Conservation (phyloP, 208 protist genomes). For the Crithidia fasciculata region DNA sequence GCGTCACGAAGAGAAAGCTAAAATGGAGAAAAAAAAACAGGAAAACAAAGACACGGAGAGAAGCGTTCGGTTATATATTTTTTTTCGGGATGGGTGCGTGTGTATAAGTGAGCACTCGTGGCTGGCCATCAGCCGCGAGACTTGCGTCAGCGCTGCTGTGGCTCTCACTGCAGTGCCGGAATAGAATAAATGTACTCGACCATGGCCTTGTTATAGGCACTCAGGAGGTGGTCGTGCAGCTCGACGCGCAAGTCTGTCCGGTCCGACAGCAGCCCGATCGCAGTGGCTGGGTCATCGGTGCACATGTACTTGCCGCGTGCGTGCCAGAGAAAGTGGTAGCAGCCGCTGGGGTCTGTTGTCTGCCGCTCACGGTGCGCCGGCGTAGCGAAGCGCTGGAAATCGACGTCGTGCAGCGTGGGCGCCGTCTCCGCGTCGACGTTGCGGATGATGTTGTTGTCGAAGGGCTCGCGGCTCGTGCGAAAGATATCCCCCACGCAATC, state of each 20-base stretch:
- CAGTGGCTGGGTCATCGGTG: slow-evolving; percentile 27
- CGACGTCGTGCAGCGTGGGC: slow-evolving; percentile 12
- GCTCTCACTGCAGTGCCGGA: background rate
- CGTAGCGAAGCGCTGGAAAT: slow-evolving; percentile 22
- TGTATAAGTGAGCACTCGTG: too few species aligned
- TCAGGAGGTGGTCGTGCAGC: slow-evolving; percentile 45
- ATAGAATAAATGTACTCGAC: slow-evolving; percentile 41
- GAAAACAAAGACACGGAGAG: background rate
- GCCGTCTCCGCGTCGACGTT: background rate
- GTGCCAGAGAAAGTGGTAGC: slow-evolving; percentile 46
- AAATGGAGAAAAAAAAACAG: background rate
- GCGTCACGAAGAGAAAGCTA: too few species aligned
- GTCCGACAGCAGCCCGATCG: slow-evolving; percentile 39
- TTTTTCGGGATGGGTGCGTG: too few species aligned
- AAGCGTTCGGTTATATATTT: too few species aligned
- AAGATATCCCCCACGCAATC: slow-evolving; percentile 39
- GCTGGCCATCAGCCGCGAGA: too few species aligned
- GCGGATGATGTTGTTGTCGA: slow-evolving; percentile 38
- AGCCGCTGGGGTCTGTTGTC: slow-evolving; percentile 38
- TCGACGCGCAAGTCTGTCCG: slow-evolving; percentile 34
- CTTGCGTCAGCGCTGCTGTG: too few species aligned
- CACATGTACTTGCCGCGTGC: slow-evolving; percentile 28
- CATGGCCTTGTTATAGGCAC: slow-evolving; percentile 36
- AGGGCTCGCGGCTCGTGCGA: slow-evolving; percentile 38
- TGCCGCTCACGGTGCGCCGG: slow-evolving; percentile 31